Base-by-base conservation (phyloP, 2,329 filamentous ascomycete genomes). In the Scleromitrula shiraiana region DNA sequence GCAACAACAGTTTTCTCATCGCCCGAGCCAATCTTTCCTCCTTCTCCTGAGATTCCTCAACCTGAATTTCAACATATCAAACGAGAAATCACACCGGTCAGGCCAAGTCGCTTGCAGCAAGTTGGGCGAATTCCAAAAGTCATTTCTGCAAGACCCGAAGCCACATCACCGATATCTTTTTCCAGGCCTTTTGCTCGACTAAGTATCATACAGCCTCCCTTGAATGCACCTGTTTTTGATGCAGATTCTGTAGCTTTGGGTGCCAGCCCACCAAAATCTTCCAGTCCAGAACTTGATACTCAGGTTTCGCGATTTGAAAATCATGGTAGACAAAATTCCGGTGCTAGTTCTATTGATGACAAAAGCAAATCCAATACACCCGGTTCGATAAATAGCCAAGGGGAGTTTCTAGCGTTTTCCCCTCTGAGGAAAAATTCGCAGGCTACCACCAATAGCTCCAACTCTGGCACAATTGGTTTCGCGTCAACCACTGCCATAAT, bases 71-170 rank as follows among this genome's bases (percentile, higher is more conserved):
- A 61, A 46, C 30, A 60, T 5, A 48, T 22, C 8, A 46, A n/a
- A n/a, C n/a, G 46, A 40, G 52, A 56, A 29, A 51, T 50, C 5
- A 54, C 53, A 38, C 54, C 57, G 32, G 41, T 52, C 32, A 56
- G 56, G 8, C 78, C 78, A 8, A 86, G 80, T 61, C 77, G 89
- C 48, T 70, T 95, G 15, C 80, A 82, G 23, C 88, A 91, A 56
- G 82, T 95, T 39, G 90, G 89, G 7, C 80, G 90, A 14, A 95
- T 95, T 43, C 90, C 90, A 7, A 82, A 81, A 58, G 88, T 95
- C 4, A 73, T 91, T 24, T 87, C 80, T 38, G 80, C 76, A 39
- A 76, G 82, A 45, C 80, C 80, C 29, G 77, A 84, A 53, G 78
- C 78, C 40, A 77, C 79, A 1, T 83, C 86, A 0, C 78, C 85